Evolutionary conservation across 345 rosid species (phyloP).

Genomic region (Psidium guajava): DNA sequence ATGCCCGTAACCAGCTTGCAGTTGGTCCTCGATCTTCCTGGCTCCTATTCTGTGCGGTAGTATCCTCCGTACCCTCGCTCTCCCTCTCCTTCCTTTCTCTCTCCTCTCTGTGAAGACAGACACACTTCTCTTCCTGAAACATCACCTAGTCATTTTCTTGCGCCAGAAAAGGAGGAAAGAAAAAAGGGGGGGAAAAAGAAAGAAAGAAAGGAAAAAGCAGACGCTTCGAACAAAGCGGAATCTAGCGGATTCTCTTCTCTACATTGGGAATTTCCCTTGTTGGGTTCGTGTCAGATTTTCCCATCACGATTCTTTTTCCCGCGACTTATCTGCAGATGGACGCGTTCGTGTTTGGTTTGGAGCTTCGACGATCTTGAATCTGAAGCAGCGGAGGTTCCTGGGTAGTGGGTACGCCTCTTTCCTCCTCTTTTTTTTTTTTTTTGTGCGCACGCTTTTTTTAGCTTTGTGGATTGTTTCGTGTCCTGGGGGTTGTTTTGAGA

Average conservation of each 20-base stretch:
- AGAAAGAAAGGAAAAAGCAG: background rate
- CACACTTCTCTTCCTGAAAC: background rate
- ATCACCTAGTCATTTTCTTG: background rate
- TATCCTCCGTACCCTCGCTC: background rate
- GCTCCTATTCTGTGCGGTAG: background rate
- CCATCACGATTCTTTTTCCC: background rate
- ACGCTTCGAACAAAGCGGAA: background rate
- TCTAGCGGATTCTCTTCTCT: background rate
- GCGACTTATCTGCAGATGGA: background rate
- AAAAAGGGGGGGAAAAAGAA: background rate
- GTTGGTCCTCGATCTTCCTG: background rate
- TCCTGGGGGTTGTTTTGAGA: background rate
- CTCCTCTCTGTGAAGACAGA: background rate
- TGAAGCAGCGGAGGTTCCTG: background rate
- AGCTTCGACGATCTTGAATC: background rate
- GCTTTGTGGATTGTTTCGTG: background rate
- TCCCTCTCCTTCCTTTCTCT: background rate
- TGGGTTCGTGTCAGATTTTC: background rate
- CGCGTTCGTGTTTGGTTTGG: background rate
- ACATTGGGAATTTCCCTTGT: background rate
- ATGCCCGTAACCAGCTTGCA: background rate
- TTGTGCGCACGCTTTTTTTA: background rate
- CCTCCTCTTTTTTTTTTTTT: background rate
- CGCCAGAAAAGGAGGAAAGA: background rate
- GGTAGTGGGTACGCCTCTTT: background rate